Base-by-base conservation (phyloP, 208 protist species). In the Kentomonas sorsogonicus region DNA sequence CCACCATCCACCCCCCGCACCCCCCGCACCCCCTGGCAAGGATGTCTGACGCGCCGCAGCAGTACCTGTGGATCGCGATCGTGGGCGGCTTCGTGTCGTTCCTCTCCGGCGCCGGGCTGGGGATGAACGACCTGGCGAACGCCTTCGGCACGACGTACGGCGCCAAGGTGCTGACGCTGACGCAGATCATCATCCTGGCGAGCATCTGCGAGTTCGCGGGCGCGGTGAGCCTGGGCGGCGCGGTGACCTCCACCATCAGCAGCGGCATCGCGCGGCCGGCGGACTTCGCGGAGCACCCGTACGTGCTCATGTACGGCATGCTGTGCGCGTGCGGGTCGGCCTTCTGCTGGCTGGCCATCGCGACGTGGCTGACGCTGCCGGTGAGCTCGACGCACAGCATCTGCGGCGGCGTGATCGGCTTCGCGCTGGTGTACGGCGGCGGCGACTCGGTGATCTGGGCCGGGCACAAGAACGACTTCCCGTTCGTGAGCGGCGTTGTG, bases 101-200 rank as follows among this genome's bases (percentile, higher is more conserved):
- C 66, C 53, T 83, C 23, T 66, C 62, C 20, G 74, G 73, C 29
- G 60, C 58, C 44, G 80, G 76, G 40, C 75, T 86, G n/a, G 85
- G 85, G 7, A 80, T 80, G 51, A 93, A 93, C 45, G 85, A 93
- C 56, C 71, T 93, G 15, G 80, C 75, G 51, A 92, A 92, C 66
- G 71, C 80, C 44, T 87, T 92, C 59, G 85, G 69, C 26, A 89
- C 85, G 11, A 74, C 71, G 31, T 81, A 89, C 51, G 80, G 78
- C 36, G 43, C 72, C 11, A 82, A 79, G 45, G 63, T 79, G 3
- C 57, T 91, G 30, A 86, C 60, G 36, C 53, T 89, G 22, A 57
- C 50, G 50, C 60, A 79, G 51, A 83, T 83, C 54, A 66, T 81
- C 47, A 40, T 85, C 26, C 65, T 93, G 22, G 83, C 78, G 20